phyloP scores from a whole-genome alignment of 202 grass and related monocot genomes.

The Setaria italica region DNA sequence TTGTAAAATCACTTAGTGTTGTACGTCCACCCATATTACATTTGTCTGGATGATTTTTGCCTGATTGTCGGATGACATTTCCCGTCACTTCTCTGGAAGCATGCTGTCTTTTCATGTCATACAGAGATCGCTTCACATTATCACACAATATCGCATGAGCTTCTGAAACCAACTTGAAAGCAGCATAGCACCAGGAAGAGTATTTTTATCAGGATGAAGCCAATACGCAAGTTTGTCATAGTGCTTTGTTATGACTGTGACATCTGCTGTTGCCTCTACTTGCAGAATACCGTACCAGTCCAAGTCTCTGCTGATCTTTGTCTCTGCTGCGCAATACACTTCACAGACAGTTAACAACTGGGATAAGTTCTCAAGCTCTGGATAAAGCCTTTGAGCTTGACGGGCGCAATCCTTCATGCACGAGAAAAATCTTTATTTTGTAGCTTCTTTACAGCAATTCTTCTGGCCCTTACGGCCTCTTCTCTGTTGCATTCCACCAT shows the following conservation, averaged over 20 bases:
- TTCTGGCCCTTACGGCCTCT: constrained; percentile 53
- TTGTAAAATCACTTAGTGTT: constrained; percentile 36
- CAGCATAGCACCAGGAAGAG: too few species aligned
- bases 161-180: constrained; percentile 54
- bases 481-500: constrained; percentile 69
- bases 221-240: constrained; percentile 23
- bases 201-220: too few species aligned
- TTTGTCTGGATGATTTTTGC: too few species aligned
- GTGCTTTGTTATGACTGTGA: constrained; percentile 61
- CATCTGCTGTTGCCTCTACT: constrained; percentile 58
- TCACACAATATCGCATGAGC: constrained; percentile 56
- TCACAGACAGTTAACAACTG: constrained; percentile 58
- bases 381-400: constrained; percentile 52
- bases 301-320: constrained; percentile 54
- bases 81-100: too few species aligned
- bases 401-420: constrained; percentile 51
- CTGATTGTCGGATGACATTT: too few species aligned
- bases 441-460: constrained; percentile 43
- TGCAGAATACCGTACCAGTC: constrained; percentile 73
- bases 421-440: constrained; percentile 44
- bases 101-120: constrained; percentile 55
- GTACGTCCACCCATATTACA: not conserved
- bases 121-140: constrained; percentile 35
- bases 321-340: constrained; percentile 57
- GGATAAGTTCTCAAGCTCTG: constrained; percentile 52